Conservation (phyloP, 2,329 filamentous ascomycete genomes). For the Blastomyces gilchristii region DNA sequence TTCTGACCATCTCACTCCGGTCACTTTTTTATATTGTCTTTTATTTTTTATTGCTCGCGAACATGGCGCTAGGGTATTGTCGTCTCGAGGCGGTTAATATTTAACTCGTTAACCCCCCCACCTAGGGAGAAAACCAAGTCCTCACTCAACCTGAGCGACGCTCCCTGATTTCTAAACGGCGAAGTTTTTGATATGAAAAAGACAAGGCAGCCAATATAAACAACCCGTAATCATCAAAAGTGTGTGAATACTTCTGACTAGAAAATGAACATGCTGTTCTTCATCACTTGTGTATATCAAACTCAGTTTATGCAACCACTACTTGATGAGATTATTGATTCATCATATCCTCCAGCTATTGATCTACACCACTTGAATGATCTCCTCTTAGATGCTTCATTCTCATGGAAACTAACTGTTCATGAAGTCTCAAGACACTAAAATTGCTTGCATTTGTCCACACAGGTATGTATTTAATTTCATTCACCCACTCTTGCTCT, state of each 20-base stretch:
- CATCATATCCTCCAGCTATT: conserved; percentile 15
- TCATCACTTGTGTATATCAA: conserved; percentile 18
- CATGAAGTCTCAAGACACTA: conserved; percentile 18
- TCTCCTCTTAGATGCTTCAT: conserved; percentile 17
- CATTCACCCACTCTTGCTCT: too few relatives aligned
- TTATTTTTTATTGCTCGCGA: too few relatives aligned
- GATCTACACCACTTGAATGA: conserved; percentile 21
- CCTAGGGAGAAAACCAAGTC: too few relatives aligned
- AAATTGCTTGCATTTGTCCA: conserved; percentile 17
- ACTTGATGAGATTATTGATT: conserved; percentile 19
- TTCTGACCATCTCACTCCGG: too few relatives aligned
- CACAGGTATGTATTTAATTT: conserved; percentile 17
- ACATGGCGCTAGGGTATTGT: too few relatives aligned
- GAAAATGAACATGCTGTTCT: conserved; percentile 22
- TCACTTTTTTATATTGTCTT: too few relatives aligned
- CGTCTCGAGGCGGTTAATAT: too few relatives aligned
- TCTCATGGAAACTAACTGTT: conserved; percentile 7
- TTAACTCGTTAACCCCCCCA: too few relatives aligned
- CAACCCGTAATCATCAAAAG: conserved; percentile 18
- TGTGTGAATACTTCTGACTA: conserved; percentile 18
- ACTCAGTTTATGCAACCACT: conserved; percentile 17
- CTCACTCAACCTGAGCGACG: too few relatives aligned
- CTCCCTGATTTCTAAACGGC: conserved; percentile 4
- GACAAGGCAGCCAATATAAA: conserved; percentile 13
- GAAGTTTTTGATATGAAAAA: background rate